Evolutionary conservation across 805 yeast genomes (phyloP), one percentile per base, ranked within the genome.

Genomic region (Teunomyces cretensis): DNA sequence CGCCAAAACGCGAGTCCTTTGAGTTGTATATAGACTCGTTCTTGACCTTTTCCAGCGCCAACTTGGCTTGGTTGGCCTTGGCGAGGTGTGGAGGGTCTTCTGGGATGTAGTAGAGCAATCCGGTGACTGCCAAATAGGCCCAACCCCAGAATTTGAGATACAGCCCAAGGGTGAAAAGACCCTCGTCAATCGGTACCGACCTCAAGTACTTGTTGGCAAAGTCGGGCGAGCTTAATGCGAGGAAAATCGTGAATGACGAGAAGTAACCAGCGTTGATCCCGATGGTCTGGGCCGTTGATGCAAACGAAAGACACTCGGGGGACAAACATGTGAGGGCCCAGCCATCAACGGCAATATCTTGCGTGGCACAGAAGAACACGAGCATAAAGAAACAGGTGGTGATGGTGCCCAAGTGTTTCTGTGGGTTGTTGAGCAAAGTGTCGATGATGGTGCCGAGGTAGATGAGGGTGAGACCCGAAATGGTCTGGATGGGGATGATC

Each of bases 301-400:
- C 98, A 69, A 82, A 94, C 13, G 95, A 83, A 49, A 94, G 72
- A 11, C 95, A 85, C 22, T 79, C 80, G 19, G 83, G 82, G 13
- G 91, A 81, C 42, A 94, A 72, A 32, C 92, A 81, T 1, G 97
- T 94, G 58, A 94, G 70, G 0, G 98, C 97, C 99, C 99, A 94
- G 9, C 99, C 98, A 68, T 94, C 99, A 16, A 94, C 99, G 0
- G 99, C 98, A 45, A 94, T 94, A 62, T 94, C 99, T 65, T 94
- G 99, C 0, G 99, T 92, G 0, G 98, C 97, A 68, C 97, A 91
- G 48, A 91, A 74, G 46, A 92, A 79, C 27, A 94, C 94, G 47
- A 94, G 70, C 16, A 81, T 52, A 56, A 91, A 87, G 65, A 94
- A 94, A 45, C 81, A 75, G 41, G 72, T 54, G 0, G 98, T 88